Evolutionary conservation across 805 yeast species (phyloP), one percentile per base, ranked within the genome.

Genomic region (Candida chauliodis): DNA sequence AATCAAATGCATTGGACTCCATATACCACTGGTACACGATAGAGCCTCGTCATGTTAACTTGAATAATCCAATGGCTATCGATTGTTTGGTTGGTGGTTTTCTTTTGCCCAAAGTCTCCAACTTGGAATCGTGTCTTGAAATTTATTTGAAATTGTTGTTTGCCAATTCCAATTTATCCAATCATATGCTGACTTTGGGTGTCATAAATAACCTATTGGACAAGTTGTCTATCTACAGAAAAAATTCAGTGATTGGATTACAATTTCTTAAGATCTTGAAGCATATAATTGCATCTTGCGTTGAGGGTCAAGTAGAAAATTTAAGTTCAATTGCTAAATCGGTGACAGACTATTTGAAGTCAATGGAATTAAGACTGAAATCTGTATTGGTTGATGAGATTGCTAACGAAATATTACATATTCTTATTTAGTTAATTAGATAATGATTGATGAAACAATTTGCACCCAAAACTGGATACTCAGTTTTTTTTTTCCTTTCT

Each of bases 1-100:
- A 75, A 51, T 69, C 73, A 14, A 74, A 71, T 49, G 76, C 80
- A 2, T 59, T 75, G 43, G 79, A 76, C 20, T 69, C 80, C 0
- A 59, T 77, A 2, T 32, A 69, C 8, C 54, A 49, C 45, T 72
- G 69, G 78, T 54, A 46, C 42, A 51, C 53, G 45, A 62, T 46
- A 38, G 59, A 57, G 34, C 53, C 55, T 4, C 46, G 40, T 6
- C 55, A 36, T 29, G 52, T 50, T 7, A 47, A 36, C 30, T 55
- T 53, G 21, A 60, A 46, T 19, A 45, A 52, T 37, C 52, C 56
- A 16, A 50, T 37, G 15, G 67, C 58, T 16, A 44, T 45, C 3
- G 51, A 52, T 20, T 61, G 69, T 38, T 48, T 73, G 14, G 44
- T 59, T 1, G 56, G 58, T 10, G 75, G 77, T 2, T 62, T 73